phyloP scores from a whole-genome alignment of 495 filamentous ascomycete species.

The Xylaria scruposa region DNA sequence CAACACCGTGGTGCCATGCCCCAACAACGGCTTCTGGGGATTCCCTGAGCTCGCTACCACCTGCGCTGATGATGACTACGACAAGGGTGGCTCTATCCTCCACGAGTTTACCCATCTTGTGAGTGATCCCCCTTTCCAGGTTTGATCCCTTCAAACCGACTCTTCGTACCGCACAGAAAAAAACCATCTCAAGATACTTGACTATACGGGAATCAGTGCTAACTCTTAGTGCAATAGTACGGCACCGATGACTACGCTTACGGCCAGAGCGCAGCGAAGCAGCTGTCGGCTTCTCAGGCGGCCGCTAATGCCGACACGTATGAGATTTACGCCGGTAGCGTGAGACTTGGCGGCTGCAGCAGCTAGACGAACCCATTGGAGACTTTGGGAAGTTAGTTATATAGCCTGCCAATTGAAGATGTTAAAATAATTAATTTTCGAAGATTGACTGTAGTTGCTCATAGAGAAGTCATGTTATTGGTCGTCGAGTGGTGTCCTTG shows the following conservation, averaged over 20 bases:
- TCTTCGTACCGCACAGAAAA: not conserved
- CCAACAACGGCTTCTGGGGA: slow-evolving; percentile 36
- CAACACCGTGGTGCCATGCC: slow-evolving; percentile 38
- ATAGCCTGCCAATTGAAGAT: slow-evolving; percentile 21
- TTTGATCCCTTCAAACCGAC: not conserved
- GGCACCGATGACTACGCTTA: slow-evolving; percentile 39
- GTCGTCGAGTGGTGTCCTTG: not conserved
- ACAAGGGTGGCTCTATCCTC: slow-evolving; percentile 40
- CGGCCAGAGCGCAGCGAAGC: slow-evolving; percentile 30
- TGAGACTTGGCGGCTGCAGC: slow-evolving; percentile 38
- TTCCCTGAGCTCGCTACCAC: slow-evolving; percentile 38
- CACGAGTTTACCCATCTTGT: slow-evolving; percentile 41
- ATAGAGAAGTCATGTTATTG: not conserved
- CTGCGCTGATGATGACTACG: slow-evolving; percentile 40
- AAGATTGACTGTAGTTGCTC: not conserved
- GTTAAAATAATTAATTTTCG: not conserved
- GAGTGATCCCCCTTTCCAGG: not conserved
- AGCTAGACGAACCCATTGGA: slow-evolving; percentile 24
- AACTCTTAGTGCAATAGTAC: slow-evolving; percentile 21
- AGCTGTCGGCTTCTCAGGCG: slow-evolving; percentile 33
- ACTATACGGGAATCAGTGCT: not conserved
- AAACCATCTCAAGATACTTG: not conserved
- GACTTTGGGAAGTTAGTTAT: slow-evolving; percentile 32
- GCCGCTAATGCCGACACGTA: slow-evolving; percentile 40
- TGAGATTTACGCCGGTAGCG: slow-evolving; percentile 41